Percentiles rank a stretch among this genome's conserved stretches.
Evolutionary conservation across 179 eudicot genomes (phyloP).

Genomic region (Vitellaria paradoxa): DNA sequence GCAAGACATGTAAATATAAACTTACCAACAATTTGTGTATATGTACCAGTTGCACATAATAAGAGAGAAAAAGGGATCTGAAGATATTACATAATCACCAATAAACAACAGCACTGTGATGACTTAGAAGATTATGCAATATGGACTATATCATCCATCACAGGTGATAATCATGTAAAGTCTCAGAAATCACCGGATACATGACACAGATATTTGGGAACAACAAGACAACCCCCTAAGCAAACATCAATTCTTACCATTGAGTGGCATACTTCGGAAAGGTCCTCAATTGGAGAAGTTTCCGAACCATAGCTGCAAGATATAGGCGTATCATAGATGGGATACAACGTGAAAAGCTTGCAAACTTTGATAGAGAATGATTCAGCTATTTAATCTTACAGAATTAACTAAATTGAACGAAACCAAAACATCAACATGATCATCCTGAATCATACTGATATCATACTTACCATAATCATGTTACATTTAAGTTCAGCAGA

Average conservation of each 20-base stretch:
- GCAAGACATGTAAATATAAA: background rate
- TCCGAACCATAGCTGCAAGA: slow-evolving; percentile 85
- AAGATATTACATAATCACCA: background rate
- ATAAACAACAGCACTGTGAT: slow-evolving; percentile 1
- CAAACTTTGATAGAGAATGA: background rate
- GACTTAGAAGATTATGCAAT: background rate
- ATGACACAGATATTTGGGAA: background rate
- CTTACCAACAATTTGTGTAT: background rate
- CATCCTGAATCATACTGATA: slow-evolving; percentile 4
- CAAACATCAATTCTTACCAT: slow-evolving; percentile 42
- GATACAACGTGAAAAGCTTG: background rate
- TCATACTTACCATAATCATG: background rate
- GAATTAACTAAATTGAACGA: background rate
- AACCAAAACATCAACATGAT: background rate
- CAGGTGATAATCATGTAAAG: background rate
- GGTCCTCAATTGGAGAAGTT: slow-evolving; percentile 65
- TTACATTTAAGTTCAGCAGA: background rate
- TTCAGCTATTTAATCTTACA: background rate
- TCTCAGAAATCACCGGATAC: background rate
- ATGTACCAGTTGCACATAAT: background rate
- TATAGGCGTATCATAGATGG: slow-evolving; percentile 11
- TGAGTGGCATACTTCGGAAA: slow-evolving; percentile 77
- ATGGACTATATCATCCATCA: background rate
- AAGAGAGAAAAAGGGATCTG: background rate
- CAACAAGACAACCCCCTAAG: background rate